phyloP scores from a whole-genome alignment of 163 green algal genomes.

The Scenedesmus sp. region DNA sequence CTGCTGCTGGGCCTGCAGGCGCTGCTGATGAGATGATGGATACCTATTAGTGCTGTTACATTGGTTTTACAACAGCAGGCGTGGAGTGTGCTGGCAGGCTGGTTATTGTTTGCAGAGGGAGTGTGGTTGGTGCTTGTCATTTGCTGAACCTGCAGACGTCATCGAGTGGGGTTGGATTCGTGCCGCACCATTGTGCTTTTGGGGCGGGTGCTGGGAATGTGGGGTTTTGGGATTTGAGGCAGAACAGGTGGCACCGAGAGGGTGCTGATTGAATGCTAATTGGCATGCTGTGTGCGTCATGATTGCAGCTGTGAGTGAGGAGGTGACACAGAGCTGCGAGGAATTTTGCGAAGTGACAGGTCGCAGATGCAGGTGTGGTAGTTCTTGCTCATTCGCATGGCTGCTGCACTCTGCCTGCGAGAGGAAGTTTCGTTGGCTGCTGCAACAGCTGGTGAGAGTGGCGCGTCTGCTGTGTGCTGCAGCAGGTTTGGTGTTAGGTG shows the following conservation, averaged over 20 bases:
- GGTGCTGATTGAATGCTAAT: not conserved
- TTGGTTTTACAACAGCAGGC: not conserved
- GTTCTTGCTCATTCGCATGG: too few relatives aligned
- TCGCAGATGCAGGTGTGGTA: too few relatives aligned
- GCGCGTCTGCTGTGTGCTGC: too few relatives aligned
- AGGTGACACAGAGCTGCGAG: not conserved
- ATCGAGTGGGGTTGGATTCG: too few relatives aligned
- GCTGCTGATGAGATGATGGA: conserved; percentile 57
- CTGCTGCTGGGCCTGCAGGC: not conserved
- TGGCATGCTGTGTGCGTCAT: not conserved
- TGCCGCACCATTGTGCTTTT: too few relatives aligned
- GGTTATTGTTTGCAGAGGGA: not conserved
- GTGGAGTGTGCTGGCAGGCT: not conserved
- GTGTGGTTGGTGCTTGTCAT: too few relatives aligned
- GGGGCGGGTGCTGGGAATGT: not conserved
- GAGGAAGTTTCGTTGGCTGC: too few relatives aligned
- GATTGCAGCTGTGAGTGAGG: not conserved
- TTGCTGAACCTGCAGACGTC: too few relatives aligned
- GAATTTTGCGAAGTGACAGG: too few relatives aligned
- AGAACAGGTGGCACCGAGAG: not conserved
- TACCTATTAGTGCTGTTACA: conserved; percentile 50
- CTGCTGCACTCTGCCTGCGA: too few relatives aligned
- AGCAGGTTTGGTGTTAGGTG: too few relatives aligned
- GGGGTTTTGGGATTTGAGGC: not conserved
- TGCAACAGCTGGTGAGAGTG: too few relatives aligned